Evolutionary conservation across 225 moss, liverwort and hornwort species (phyloP).

Genomic region (Physcomitrium patens): DNA sequence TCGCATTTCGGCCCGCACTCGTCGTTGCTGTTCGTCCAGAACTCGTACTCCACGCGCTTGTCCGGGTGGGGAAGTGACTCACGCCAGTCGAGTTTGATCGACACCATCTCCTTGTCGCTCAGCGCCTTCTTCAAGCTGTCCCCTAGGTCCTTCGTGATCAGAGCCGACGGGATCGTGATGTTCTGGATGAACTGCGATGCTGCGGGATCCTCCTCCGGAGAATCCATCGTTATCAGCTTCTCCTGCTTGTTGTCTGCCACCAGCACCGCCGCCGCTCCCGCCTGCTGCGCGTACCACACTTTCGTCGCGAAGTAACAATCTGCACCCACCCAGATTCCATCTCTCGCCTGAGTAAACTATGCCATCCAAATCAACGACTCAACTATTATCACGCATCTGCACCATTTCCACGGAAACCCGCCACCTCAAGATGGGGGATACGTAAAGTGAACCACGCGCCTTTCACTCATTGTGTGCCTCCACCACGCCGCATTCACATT

Average conservation of each 20-base stretch:
- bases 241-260: conserved; percentile 77
- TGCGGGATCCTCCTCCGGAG: conserved; percentile 54
- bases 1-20: conserved; percentile 87
- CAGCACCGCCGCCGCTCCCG: conserved; percentile 80
- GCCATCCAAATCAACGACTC: not conserved
- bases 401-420: not conserved
- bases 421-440: no score
- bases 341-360: not conserved
- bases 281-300: conserved; percentile 71
- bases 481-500: no score
- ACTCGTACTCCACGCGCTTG: conserved; percentile 86
- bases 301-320: conserved; percentile 72
- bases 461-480: no score
- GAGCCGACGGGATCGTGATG: conserved; percentile 83
- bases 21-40: conserved; percentile 95
- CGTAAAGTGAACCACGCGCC: no score
- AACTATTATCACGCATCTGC: not conserved
- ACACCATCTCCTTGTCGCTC: conserved; percentile 47
- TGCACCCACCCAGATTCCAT: not conserved
- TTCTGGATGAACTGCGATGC: conserved; percentile 53
- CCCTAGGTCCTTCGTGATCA: conserved; percentile 57
- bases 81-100: conserved; percentile 77
- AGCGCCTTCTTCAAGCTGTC: conserved; percentile 64
- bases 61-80: conserved; percentile 90
- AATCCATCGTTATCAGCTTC: conserved; percentile 81